Evolutionary conservation across 75 land plant genomes (phyloP).

Genomic region (Gnetum montanum): DNA sequence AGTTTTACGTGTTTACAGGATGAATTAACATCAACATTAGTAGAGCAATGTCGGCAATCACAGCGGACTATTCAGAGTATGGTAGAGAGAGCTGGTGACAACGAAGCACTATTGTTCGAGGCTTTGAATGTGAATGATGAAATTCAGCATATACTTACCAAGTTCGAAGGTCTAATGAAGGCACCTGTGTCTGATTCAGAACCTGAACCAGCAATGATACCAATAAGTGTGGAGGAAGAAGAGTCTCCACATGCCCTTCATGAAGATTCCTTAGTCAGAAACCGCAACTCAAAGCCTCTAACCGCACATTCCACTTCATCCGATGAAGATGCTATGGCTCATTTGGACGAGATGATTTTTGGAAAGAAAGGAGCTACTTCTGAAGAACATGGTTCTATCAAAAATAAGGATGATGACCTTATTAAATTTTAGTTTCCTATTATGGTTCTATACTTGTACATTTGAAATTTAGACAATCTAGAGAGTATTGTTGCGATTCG

Average conservation of each 20-base stretch:
- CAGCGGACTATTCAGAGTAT: slow-evolving; percentile 74
- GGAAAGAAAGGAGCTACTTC: slow-evolving; percentile 57
- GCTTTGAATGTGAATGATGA: slow-evolving; percentile 92
- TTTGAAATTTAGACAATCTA: too few species aligned
- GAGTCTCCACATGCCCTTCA: slow-evolving; percentile 40
- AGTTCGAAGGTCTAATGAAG: slow-evolving; percentile 68
- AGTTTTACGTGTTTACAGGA: slow-evolving; percentile 53
- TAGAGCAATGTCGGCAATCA: slow-evolving; percentile 76
- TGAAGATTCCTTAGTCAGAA: slow-evolving; percentile 60
- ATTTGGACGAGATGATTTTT: slow-evolving; percentile 95
- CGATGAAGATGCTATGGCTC: slow-evolving; percentile 77
- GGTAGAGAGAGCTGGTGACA: slow-evolving; percentile 70
- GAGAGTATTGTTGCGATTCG: too few species aligned
- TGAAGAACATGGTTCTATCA: slow-evolving; percentile 20
- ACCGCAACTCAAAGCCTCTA: slow-evolving; percentile 30
- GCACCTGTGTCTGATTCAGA: slow-evolving; percentile 16
- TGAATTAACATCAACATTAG: slow-evolving; percentile 75
- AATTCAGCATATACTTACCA: slow-evolving; percentile 64
- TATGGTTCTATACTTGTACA: too few species aligned
- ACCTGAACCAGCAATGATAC: slow-evolving; percentile 78
- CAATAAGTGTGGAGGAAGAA: slow-evolving; percentile 71
- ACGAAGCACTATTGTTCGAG: slow-evolving; percentile 81
- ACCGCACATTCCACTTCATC: slow-evolving; percentile 20
- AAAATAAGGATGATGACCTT: not conserved
- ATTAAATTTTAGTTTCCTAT: not conserved